A percentile compares a stretch with the other conserved stretches of the same genome.
Evolutionary conservation across 441 rosid species (phyloP).

Genomic region (Iberis amara): DNA sequence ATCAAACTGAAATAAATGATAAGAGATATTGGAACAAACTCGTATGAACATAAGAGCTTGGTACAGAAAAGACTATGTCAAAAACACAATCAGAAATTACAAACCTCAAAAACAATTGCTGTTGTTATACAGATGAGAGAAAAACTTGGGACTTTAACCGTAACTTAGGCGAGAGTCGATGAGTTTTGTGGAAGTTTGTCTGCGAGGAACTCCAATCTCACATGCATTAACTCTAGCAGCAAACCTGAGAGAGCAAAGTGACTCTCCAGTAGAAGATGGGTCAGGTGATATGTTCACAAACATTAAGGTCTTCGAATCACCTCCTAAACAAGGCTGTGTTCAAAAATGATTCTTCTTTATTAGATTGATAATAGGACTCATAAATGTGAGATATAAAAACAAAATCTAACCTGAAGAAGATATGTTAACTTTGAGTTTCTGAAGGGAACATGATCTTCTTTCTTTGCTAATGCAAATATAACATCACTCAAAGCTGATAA

Average conservation of each 20-base stretch:
- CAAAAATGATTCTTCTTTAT: slow-evolving; percentile 6
- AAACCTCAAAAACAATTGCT: slow-evolving; percentile 20
- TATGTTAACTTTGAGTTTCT: slow-evolving; percentile 92
- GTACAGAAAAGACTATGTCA: slow-evolving; percentile 21
- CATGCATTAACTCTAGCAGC: slow-evolving; percentile 98
- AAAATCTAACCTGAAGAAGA: slow-evolving; percentile 77
- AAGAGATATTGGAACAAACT: not conserved
- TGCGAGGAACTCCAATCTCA: slow-evolving; percentile 90
- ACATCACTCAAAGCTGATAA: slow-evolving; percentile 81
- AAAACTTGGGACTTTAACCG: slow-evolving; percentile 16
- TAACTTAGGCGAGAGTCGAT: slow-evolving; percentile 54
- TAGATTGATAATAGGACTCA: slow-evolving; percentile 7
- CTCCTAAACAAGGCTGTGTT: slow-evolving; percentile 99
- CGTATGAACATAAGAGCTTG: slow-evolving; percentile 14
- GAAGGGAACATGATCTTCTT: slow-evolving; percentile 94
- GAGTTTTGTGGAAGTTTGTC: slow-evolving; percentile 49
- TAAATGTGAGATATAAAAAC: not conserved
- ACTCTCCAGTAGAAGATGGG: slow-evolving; percentile 78
- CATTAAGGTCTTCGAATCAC: slow-evolving; percentile 95
- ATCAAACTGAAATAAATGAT: not conserved
- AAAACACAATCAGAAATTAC: slow-evolving; percentile 27
- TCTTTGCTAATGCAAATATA: slow-evolving; percentile 85
- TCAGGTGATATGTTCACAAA: slow-evolving; percentile 91
- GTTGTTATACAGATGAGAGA: not conserved
- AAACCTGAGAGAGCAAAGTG: slow-evolving; percentile 85